These are phyloP conservation scores for Paraurostyla sp. DNA, from an alignment of 73 alveolate species.

Conservation along the genomic window DNA sequence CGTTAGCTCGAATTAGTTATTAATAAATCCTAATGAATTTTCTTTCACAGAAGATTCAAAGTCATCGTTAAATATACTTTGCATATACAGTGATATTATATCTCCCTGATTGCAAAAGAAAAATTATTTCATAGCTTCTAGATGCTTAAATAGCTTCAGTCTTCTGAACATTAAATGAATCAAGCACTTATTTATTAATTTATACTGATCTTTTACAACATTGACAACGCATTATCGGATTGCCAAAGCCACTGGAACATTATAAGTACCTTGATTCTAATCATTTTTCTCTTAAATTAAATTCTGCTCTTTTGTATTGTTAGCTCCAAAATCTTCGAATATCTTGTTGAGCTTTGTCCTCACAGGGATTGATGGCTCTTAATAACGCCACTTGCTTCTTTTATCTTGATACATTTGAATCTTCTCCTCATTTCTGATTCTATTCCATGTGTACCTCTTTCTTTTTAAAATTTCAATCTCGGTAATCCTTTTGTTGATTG, in stretches of 20 bases:
- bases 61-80: slow-evolving; percentile 45
- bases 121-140: slow-evolving; percentile 27
- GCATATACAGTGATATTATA: slow-evolving; percentile 31
- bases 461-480: not conserved
- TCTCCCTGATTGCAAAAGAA: slow-evolving; percentile 65
- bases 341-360: not conserved
- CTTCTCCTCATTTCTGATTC: slow-evolving; percentile 13
- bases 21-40: slow-evolving; percentile 10
- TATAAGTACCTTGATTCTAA: slow-evolving; percentile 9
- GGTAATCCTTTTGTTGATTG: not conserved
- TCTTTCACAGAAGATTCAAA: slow-evolving; percentile 50
- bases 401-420: not conserved
- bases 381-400: slow-evolving; percentile 32
- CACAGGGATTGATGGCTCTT: not conserved
- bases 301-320: not conserved
- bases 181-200: slow-evolving; percentile 56
- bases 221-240: slow-evolving; percentile 1
- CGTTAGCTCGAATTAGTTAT: slow-evolving; percentile 54
- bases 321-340: not conserved
- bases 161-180: slow-evolving; percentile 66
- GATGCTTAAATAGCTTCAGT: slow-evolving; percentile 32
- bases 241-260: slow-evolving; percentile 45
- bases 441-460: slow-evolving; percentile 38
- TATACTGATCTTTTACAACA: slow-evolving; percentile 32
- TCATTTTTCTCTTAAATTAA: not conserved